Conservation (phyloP, 306 rosid genomes). For the Inga oerstediana region DNA sequence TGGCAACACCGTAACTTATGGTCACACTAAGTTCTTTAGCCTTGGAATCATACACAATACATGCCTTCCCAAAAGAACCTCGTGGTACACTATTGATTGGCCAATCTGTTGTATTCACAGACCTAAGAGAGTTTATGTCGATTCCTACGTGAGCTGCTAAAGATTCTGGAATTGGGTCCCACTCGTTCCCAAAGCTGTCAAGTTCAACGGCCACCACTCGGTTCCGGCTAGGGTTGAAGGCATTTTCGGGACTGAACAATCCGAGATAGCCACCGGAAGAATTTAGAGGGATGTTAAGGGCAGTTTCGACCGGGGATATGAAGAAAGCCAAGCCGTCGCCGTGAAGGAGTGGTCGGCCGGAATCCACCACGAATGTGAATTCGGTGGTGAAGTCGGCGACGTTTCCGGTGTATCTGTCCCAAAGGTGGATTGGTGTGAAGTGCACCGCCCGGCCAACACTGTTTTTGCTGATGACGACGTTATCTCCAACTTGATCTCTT, state of each 20-base stretch:
- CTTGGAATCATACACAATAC: slow-evolving; percentile 20
- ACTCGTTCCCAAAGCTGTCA: slow-evolving; percentile 42
- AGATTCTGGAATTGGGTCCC: slow-evolving; percentile 46
- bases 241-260: slow-evolving; percentile 30
- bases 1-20: neutral
- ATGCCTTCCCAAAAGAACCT: slow-evolving; percentile 10
- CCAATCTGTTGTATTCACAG: slow-evolving; percentile 9
- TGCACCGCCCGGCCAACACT: slow-evolving; percentile 25
- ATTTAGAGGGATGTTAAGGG: slow-evolving; percentile 25
- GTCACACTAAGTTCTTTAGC: slow-evolving; percentile 11
- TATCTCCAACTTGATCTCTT: neutral
- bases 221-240: slow-evolving; percentile 16
- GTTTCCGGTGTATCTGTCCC: neutral
- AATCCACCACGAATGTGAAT: slow-evolving; percentile 23
- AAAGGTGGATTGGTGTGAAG: slow-evolving; percentile 12
- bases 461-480: neutral
- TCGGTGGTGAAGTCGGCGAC: slow-evolving; percentile 9
- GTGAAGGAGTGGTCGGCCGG: neutral
- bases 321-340: slow-evolving; percentile 64
- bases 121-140: slow-evolving; percentile 33
- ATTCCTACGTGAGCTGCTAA: slow-evolving; percentile 50
- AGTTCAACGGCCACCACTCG: slow-evolving; percentile 55
- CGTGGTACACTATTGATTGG: neutral
- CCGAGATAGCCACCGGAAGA: slow-evolving; percentile 37
- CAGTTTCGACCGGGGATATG: slow-evolving; percentile 40